phyloP scores from a whole-genome alignment of 345 rosid genomes.

The Anastatica hierochuntica region DNA sequence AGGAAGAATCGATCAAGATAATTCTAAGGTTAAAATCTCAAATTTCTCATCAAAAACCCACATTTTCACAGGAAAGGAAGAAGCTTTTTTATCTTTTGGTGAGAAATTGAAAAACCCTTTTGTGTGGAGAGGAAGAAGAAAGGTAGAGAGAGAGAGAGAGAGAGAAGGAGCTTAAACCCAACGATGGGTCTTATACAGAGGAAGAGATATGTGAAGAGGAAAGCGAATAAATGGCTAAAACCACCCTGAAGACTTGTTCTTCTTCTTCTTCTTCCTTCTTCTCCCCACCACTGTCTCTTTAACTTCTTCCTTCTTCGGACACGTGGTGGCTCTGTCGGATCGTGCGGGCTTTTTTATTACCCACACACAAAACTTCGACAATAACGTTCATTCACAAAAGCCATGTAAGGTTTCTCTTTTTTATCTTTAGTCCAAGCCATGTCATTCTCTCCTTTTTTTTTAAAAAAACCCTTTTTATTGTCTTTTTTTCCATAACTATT shows the following conservation, averaged over 20 bases:
- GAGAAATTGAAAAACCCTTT: conserved; percentile 11
- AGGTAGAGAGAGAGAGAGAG: not conserved
- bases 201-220: conserved; percentile 20
- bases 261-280: conserved; percentile 25
- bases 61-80: not conserved
- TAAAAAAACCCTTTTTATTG: not conserved
- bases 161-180: conserved; percentile 23
- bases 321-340: conserved; percentile 22
- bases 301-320: not conserved
- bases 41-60: not conserved
- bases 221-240: conserved; percentile 24
- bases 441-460: conserved; percentile 13
- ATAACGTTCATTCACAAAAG: conserved; percentile 24
- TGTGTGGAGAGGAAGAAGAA: not conserved
- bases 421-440: conserved; percentile 23
- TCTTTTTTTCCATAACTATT: too few species aligned
- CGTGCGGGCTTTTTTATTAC: not conserved
- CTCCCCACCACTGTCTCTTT: conserved; percentile 30
- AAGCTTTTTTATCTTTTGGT: too few species aligned
- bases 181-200: conserved; percentile 22
- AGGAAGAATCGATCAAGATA: not conserved
- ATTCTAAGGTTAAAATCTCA: too few species aligned
- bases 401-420: conserved; percentile 11
- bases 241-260: conserved; percentile 35
- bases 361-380: conserved; percentile 23